A percentile compares a stretch with the other conserved stretches of the same genome.
Evolutionary conservation across 164 flowering plant species (phyloP).

Genomic region (Kalanchoe fedtschenkoi): DNA sequence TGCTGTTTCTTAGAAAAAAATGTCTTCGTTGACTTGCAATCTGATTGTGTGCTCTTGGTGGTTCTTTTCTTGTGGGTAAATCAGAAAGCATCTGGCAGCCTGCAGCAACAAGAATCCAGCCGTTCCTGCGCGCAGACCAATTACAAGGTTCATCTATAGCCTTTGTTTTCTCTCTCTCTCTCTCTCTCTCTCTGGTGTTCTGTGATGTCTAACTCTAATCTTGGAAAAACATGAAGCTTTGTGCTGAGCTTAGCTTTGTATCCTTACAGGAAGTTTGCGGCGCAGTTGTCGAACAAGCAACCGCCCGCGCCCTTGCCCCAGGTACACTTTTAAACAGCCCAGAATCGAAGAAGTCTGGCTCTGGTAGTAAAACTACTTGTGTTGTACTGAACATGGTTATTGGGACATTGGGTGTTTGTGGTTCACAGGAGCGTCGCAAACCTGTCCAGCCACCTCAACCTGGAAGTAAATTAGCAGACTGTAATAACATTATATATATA

Average conservation of each 20-base stretch:
- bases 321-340: conserved; percentile 22
- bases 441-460: conserved; percentile 9
- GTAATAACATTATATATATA: conserved; percentile 38
- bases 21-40: not conserved
- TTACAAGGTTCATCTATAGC: conserved; percentile 47
- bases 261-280: conserved; percentile 58
- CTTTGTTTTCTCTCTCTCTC: not conserved
- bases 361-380: not conserved
- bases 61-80: conserved; percentile 12
- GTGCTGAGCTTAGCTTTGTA: not conserved
- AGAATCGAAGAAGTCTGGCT: not conserved
- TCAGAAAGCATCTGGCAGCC: conserved; percentile 25
- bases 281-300: conserved; percentile 47
- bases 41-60: not conserved
- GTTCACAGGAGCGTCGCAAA: conserved; percentile 27
- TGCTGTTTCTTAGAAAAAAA: not conserved
- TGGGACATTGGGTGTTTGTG: not conserved
- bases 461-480: conserved; percentile 24
- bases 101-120: conserved; percentile 31
- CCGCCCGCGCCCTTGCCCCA: conserved; percentile 7
- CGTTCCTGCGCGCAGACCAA: conserved; percentile 46
- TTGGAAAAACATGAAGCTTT: not conserved
- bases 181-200: not conserved
- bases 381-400: not conserved
- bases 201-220: too few species aligned